Evolutionary conservation across 176 grass and related monocot species (phyloP).

Genomic region (Phyllostachys edulis): DNA sequence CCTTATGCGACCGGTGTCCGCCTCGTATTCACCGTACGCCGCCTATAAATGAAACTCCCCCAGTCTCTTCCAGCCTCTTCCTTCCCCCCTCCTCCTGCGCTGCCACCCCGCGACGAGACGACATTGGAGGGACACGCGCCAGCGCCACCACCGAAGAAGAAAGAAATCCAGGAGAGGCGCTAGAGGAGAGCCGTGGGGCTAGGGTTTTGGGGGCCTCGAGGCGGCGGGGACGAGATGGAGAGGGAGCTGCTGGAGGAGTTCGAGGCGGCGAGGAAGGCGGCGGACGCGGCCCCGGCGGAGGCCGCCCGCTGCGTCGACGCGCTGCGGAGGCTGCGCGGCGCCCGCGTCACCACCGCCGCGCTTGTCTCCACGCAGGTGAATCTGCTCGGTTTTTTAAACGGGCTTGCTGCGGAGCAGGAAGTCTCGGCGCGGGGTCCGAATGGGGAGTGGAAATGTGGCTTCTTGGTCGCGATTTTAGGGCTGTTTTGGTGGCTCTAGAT

Average conservation of each 20-base stretch:
- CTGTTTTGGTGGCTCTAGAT: neutral
- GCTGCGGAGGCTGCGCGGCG: constrained; percentile 39
- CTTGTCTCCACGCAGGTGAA: constrained; percentile 61
- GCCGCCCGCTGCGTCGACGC: constrained; percentile 57
- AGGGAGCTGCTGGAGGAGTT: constrained; percentile 60
- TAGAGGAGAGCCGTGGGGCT: neutral
- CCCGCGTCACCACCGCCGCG: constrained; percentile 41
- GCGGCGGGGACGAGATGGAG: constrained; percentile 20
- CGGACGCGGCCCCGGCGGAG: constrained; percentile 38
- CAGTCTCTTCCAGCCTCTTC: neutral
- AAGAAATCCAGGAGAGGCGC: neutral
- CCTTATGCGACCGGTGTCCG: neutral
- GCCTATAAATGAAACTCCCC: neutral
- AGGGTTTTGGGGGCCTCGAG: neutral
- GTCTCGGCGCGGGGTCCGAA: neutral
- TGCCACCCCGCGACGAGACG: neutral
- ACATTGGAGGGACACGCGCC: neutral
- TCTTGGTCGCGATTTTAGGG: neutral
- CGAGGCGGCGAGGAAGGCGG: constrained; percentile 59
- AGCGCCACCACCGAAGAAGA: neutral
- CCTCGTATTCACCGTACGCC: neutral
- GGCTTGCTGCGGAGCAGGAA: neutral
- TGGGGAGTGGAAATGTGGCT: neutral
- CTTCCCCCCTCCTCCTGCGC: neutral
- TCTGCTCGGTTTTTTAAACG: neutral